Evolutionary conservation across 805 yeast genomes (phyloP).

Genomic region (Hyphopichia homilentoma): DNA sequence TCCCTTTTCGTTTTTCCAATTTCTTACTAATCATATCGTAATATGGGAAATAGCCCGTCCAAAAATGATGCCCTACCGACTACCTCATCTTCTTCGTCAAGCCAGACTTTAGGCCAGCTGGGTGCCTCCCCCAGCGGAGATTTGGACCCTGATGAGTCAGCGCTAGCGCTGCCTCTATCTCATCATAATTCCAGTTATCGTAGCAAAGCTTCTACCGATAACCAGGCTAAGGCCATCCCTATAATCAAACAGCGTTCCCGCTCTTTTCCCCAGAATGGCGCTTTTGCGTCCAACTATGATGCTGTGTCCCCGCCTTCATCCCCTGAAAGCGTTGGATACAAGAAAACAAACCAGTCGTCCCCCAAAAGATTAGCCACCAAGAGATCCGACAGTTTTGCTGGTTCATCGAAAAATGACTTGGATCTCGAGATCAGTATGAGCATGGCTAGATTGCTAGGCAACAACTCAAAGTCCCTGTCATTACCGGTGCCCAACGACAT

Average conservation of each 20-base stretch:
- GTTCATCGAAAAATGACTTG: too few species aligned
- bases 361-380: too few species aligned
- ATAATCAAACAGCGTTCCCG: too few species aligned
- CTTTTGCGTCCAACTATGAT: too few species aligned
- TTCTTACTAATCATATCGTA: constrained; percentile 1
- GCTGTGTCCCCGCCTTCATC: too few species aligned
- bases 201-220: constrained; percentile 3
- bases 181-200: constrained; percentile 5
- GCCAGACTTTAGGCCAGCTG: constrained; percentile 4
- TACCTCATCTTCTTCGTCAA: constrained; percentile 23
- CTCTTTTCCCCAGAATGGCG: too few species aligned
- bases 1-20: constrained; percentile 1
- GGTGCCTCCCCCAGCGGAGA: constrained; percentile 19
- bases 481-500: constrained; percentile 8
- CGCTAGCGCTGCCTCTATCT: constrained; percentile 39
- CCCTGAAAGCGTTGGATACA: too few species aligned
- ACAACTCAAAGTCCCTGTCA: constrained; percentile 1
- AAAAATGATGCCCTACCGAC: constrained; percentile 47
- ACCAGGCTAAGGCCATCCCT: constrained; percentile 1
- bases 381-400: too few species aligned
- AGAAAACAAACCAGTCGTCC: too few species aligned
- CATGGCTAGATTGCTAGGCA: constrained; percentile 37
- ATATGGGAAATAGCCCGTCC: constrained; percentile 68
- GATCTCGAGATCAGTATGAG: constrained; percentile 46
- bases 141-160: constrained; percentile 38